Percentiles rank a stretch among this genome's conserved stretches.
Evolutionary conservation across 1,284 basidiomycete species (phyloP).

Genomic region (Leucoagaricus sp.): DNA sequence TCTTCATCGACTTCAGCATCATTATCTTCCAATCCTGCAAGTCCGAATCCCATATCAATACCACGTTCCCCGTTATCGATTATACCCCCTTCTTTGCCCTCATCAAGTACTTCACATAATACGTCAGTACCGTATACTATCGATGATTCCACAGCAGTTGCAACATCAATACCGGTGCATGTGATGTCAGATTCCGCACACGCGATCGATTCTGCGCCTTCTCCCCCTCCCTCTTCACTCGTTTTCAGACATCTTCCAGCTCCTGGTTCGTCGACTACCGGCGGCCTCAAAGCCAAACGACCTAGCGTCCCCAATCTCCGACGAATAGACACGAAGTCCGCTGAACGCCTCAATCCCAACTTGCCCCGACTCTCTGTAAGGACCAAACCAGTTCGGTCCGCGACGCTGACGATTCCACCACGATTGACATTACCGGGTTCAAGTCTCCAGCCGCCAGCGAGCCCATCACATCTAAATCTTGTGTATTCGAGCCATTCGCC

Average conservation of each 20-base stretch:
- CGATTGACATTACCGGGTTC: slow-evolving; percentile 27
- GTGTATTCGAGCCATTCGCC: slow-evolving; percentile 57
- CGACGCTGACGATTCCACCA: slow-evolving; percentile 58
- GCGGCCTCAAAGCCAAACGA: slow-evolving; percentile 26
- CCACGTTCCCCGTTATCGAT: slow-evolving; percentile 35
- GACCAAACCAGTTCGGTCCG: slow-evolving; percentile 55
- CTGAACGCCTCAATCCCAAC: slow-evolving; percentile 47
- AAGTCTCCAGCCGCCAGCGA: slow-evolving; percentile 46
- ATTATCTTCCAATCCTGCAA: slow-evolving; percentile 31
- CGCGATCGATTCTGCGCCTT: slow-evolving; percentile 51
- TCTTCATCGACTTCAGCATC: slow-evolving; percentile 28
- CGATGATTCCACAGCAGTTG: slow-evolving; percentile 11
- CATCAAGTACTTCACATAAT: slow-evolving; percentile 7
- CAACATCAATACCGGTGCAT: slow-evolving; percentile 12
- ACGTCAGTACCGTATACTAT: slow-evolving; percentile 12
- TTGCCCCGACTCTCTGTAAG: slow-evolving; percentile 62
- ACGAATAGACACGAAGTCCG: slow-evolving; percentile 57
- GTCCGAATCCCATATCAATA: slow-evolving; percentile 23
- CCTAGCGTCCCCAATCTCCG: slow-evolving; percentile 65
- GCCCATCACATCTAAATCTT: slow-evolving; percentile 61
- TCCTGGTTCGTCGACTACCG: slow-evolving; percentile 15
- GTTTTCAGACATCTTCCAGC: slow-evolving; percentile 55
- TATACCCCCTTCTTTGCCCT: slow-evolving; percentile 29
- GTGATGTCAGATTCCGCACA: slow-evolving; percentile 27
- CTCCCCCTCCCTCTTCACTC: slow-evolving; percentile 66